Percentiles rank a stretch among this genome's conserved stretches.
Conservation (phyloP, 768 basidiomycete genomes). For the Amanita polypyramis region DNA sequence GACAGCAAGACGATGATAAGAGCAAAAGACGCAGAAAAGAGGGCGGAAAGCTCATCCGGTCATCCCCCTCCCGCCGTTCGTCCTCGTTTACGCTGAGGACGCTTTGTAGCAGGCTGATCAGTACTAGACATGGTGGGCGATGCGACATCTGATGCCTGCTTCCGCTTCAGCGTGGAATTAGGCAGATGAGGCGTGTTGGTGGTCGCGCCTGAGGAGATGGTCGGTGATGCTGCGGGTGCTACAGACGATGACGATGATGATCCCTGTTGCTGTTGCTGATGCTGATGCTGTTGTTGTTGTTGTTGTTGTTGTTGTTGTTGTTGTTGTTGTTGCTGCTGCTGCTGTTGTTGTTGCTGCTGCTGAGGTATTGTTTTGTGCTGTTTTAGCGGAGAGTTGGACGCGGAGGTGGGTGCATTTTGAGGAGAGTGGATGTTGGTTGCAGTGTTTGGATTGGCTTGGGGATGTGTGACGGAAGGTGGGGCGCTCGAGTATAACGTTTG, state of each 20-base stretch:
- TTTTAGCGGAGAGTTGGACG: constrained; percentile 49
- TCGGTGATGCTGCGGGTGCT: constrained; percentile 16
- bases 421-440: constrained; percentile 30
- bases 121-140: constrained; percentile 43
- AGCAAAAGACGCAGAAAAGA: constrained; percentile 14
- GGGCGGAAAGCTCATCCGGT: constrained; percentile 11
- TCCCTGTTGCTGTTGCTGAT: constrained; percentile 19
- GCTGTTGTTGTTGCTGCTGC: constrained; percentile 16
- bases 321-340: constrained; percentile 19
- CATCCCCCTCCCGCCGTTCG: constrained; percentile 40
- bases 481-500: constrained; percentile 40
- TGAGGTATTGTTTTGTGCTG: constrained; percentile 48
- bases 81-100: constrained; percentile 40
- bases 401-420: constrained; percentile 40
- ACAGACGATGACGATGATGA: constrained; percentile 26
- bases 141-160: constrained; percentile 30
- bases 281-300: constrained; percentile 18
- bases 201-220: constrained; percentile 25
- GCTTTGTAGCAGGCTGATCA: constrained; percentile 38
- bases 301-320: constrained; percentile 17
- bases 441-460: constrained; percentile 19
- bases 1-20: constrained; percentile 10
- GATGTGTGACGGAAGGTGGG: constrained; percentile 35
- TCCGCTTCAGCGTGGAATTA: constrained; percentile 46
- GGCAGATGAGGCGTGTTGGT: constrained; percentile 39